Evolutionary conservation across 177 flowering plant genomes (phyloP).

Genomic region (Telopea speciosissima): DNA sequence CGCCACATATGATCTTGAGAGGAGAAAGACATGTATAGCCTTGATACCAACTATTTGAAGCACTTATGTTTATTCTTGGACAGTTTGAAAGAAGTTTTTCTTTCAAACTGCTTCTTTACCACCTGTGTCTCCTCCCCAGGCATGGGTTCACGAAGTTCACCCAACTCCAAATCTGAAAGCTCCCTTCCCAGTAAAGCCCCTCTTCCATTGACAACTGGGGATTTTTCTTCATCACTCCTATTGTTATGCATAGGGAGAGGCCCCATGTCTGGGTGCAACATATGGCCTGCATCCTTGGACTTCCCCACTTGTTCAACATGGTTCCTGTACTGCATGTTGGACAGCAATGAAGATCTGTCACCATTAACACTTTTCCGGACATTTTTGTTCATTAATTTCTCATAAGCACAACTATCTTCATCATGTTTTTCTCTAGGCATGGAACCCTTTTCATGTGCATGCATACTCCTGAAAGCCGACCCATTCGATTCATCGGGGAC

Average conservation of each 20-base stretch:
- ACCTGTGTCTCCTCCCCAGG: conserved; percentile 39
- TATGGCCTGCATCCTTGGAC: conserved; percentile 27
- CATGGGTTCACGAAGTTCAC: conserved; percentile 80
- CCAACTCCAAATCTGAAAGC: conserved; percentile 90
- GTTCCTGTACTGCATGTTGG: conserved; percentile 36
- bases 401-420: conserved; percentile 33
- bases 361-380: conserved; percentile 32
- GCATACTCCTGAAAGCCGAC: conserved; percentile 14
- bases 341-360: conserved; percentile 23
- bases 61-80: conserved; percentile 35
- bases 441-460: conserved; percentile 25
- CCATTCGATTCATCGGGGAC: conserved; percentile 16
- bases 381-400: conserved; percentile 33
- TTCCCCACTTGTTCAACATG: conserved; percentile 40
- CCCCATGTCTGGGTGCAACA: conserved; percentile 21
- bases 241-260: conserved; percentile 32
- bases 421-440: conserved; percentile 31
- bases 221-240: conserved; percentile 23
- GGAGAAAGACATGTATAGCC: too few relatives aligned
- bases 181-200: conserved; percentile 52
- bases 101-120: conserved; percentile 46
- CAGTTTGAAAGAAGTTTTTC: conserved; percentile 53
- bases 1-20: too few relatives aligned
- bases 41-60: conserved; percentile 45
- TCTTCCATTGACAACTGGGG: conserved; percentile 35